Percentiles rank a stretch among this genome's conserved stretches.
These are phyloP conservation scores for Botryobasidium botryosum DNA, from an alignment of 768 basidiomycete species.

Conservation along the genomic window DNA sequence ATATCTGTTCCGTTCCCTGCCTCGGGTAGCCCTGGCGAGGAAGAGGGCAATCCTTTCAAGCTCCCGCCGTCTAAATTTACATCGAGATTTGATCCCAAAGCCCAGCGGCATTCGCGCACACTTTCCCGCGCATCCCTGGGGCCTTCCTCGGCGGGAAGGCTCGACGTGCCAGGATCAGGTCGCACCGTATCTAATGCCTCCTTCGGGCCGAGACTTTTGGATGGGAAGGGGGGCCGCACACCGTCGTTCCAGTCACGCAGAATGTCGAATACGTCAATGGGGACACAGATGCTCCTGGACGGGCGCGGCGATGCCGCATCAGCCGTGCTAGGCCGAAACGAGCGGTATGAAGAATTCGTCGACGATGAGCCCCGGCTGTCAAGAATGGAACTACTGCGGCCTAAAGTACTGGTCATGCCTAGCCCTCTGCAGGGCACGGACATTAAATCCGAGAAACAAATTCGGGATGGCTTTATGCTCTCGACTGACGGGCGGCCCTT, in stretches of 20 bases:
- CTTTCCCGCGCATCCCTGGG: too few species aligned
- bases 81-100: constrained; percentile 73
- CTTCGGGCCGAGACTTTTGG: not conserved
- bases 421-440: constrained; percentile 49
- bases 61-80: constrained; percentile 42
- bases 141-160: too few species aligned
- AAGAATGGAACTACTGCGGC: constrained; percentile 59
- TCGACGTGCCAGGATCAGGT: too few species aligned
- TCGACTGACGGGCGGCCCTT: constrained; percentile 61
- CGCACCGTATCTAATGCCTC: not conserved
- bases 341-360: too few species aligned
- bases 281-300: constrained; percentile 44
- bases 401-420: constrained; percentile 91
- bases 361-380: constrained; percentile 17
- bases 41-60: constrained; percentile 49
- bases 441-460: constrained; percentile 11
- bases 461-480: constrained; percentile 34
- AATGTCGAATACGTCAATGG: constrained; percentile 32
- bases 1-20: constrained; percentile 9
- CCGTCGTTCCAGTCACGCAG: constrained; percentile 3
- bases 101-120: constrained; percentile 37
- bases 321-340: constrained; percentile 21
- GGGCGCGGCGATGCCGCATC: constrained; percentile 29
- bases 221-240: not conserved
- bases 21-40: constrained; percentile 6